Base-by-base conservation (phyloP, 768 basidiomycete species). In the Amanita inopinata region DNA sequence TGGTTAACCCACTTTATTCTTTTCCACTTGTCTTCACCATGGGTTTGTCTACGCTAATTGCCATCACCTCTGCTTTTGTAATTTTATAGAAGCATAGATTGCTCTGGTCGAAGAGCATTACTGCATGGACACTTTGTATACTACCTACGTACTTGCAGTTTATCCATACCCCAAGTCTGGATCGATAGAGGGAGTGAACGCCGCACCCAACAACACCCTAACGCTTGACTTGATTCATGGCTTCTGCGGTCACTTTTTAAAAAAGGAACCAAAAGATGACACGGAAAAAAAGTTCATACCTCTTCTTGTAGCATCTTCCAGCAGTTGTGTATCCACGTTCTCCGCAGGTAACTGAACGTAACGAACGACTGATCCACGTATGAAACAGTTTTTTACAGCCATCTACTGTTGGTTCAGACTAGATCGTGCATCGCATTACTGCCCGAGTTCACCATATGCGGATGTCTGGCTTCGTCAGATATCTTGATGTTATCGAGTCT, bases 381-480 rank as follows among this genome's bases (percentile, higher is more conserved):
- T 99, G 59, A 99, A 99, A 61, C 92, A 96, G 61, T 98, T 98
- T 68, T 93, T 94, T 32, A 99, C 92, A 0, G 94, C 92, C 81
- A 97, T 92, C 94, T 98, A 52, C 20, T 12, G 12, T 17, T n/a
- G n/a, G 14, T 17, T 17, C 14, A 42, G 30, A 15, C 7, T 11
- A n/a, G 15, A 17, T 17, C 14, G 4, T 11, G 14, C 6, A 18
- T 25, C 22, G 9, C 3, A 7, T 2, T 2, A 5, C 14, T 15
- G 22, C 10, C 25, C 25, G 30, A 20, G 23, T 15, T 14, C 46
- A 88, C 94, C 93, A 99, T 97, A 62, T 99, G 96, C 18, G 96
- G 96, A 64, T 98, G 91, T 53, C 89, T 71, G 37, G 83, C 80
- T 54, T 92, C 88, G 58, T 99, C 92, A 28, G 87, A 71, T 1